Evolutionary conservation across 148 eudicot genomes (phyloP).

Genomic region (Heliamphora exappendiculata): DNA sequence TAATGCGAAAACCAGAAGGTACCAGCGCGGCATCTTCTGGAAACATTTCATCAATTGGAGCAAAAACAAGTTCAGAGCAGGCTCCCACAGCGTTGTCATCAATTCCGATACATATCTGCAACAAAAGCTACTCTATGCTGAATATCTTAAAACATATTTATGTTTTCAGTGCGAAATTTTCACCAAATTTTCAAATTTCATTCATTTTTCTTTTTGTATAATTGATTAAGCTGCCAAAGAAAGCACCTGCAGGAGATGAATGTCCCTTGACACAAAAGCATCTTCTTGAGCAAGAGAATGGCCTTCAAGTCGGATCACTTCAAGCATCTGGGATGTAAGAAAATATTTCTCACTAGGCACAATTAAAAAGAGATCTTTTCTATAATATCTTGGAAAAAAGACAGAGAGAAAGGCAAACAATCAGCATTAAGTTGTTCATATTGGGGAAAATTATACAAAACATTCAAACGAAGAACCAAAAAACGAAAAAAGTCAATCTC

Average conservation of each 20-base stretch:
- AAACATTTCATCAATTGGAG: slow-evolving; percentile 93
- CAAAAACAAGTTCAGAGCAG: slow-evolving; percentile 90
- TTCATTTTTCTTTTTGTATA: neutral
- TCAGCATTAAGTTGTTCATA: neutral
- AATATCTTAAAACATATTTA: neutral
- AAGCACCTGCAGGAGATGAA: slow-evolving; percentile 79
- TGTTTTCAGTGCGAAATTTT: neutral
- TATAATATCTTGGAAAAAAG: neutral
- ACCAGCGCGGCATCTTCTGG: slow-evolving; percentile 85
- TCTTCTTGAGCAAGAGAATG: slow-evolving; percentile 75
- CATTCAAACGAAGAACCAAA: neutral
- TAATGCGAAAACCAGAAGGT: slow-evolving; percentile 89
- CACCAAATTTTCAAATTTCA: neutral
- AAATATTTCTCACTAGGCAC: neutral
- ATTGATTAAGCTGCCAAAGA: neutral
- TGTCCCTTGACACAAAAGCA: slow-evolving; percentile 63
- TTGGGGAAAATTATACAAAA: neutral
- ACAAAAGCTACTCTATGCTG: slow-evolving; percentile 7
- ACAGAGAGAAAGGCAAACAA: neutral
- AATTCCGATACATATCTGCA: slow-evolving; percentile 74
- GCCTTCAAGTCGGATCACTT: slow-evolving; percentile 89
- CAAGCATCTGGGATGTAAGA: slow-evolving; percentile 52
- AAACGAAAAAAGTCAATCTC: neutral
- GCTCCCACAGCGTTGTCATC: slow-evolving; percentile 86
- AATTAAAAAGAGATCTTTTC: neutral